Evolutionary conservation across 805 yeast genomes (phyloP).

Genomic region (Candida rishiriensis): DNA sequence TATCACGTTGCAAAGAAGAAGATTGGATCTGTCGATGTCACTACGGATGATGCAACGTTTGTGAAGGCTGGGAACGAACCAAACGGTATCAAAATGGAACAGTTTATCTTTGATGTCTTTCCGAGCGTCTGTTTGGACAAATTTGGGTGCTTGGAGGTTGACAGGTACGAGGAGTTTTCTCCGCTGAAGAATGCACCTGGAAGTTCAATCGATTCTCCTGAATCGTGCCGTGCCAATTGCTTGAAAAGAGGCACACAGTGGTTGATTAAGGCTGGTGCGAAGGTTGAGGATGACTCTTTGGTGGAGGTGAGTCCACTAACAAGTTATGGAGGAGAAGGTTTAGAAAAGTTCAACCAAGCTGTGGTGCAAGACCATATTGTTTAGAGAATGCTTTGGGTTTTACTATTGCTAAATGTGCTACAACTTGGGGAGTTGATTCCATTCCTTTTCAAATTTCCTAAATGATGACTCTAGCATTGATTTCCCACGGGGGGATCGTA

Average conservation of each 20-base stretch:
- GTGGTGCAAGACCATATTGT: constrained; percentile 6
- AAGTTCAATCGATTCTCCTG: constrained; percentile 78
- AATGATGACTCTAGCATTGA: too few species aligned
- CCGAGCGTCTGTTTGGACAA: constrained; percentile 63
- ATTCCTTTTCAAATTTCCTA: too few species aligned
- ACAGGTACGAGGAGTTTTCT: constrained; percentile 78
- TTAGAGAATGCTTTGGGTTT: background rate
- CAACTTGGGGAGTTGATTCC: too few species aligned
- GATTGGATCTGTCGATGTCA: constrained; percentile 49
- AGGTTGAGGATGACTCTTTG: constrained; percentile 26
- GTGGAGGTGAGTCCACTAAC: constrained; percentile 78
- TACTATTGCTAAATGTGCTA: background rate
- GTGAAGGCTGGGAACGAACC: constrained; percentile 60
- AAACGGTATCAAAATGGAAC: constrained; percentile 93
- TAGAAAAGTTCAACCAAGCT: constrained; percentile 35
- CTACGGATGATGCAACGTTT: constrained; percentile 34
- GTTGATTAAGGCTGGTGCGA: constrained; percentile 40
- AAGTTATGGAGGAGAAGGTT: constrained; percentile 73
- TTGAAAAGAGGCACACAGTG: constrained; percentile 68
- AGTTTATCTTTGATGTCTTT: constrained; percentile 94
- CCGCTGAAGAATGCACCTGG: constrained; percentile 92
- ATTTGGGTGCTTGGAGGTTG: constrained; percentile 92
- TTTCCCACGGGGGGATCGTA: too few species aligned
- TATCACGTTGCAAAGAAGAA: constrained; percentile 93
- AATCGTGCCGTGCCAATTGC: constrained; percentile 65